These are phyloP conservation scores for Senna tora DNA, from an alignment of 306 rosid genomes.

Conservation along the genomic window DNA sequence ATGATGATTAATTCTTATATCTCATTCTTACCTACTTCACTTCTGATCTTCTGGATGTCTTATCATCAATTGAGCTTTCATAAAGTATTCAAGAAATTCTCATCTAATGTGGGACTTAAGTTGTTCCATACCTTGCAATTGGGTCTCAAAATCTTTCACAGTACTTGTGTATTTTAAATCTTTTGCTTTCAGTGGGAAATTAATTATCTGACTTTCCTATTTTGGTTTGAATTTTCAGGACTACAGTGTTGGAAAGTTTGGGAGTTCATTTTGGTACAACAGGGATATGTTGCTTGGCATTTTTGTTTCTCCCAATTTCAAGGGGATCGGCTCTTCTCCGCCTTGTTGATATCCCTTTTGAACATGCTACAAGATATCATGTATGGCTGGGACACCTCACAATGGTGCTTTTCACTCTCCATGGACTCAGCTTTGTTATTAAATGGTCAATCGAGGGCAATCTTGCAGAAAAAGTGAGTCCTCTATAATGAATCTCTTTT, in stretches of 20 bases:
- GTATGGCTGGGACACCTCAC: conserved; percentile 98
- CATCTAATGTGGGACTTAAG: not conserved
- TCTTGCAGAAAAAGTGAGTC: conserved; percentile 58
- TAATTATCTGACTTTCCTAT: conserved; percentile 34
- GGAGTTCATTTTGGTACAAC: conserved; percentile 70
- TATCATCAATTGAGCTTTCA: not conserved
- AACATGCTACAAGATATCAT: conserved; percentile 88
- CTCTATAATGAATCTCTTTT: conserved; percentile 31
- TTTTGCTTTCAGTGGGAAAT: conserved; percentile 12
- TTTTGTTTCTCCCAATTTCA: conserved; percentile 83
- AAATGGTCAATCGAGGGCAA: conserved; percentile 74
- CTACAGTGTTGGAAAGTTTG: conserved; percentile 48
- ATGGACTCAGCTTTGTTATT: conserved; percentile 63
- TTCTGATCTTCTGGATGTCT: conserved; percentile 23
- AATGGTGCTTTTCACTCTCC: conserved; percentile 84
- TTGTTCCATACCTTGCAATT: too few relatives aligned
- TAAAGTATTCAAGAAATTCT: conserved; percentile 3
- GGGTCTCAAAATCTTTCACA: not conserved
- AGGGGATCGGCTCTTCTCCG: conserved; percentile 96
- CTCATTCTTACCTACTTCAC: not conserved
- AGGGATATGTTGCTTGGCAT: conserved; percentile 71
- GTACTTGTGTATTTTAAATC: conserved; percentile 1
- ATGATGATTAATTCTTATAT: conserved; percentile 1
- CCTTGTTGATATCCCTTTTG: conserved; percentile 77
- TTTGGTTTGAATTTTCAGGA: conserved; percentile 51